Conservation (phyloP, 1,284 basidiomycete genomes). For the Thecaphora thlaspeos region DNA sequence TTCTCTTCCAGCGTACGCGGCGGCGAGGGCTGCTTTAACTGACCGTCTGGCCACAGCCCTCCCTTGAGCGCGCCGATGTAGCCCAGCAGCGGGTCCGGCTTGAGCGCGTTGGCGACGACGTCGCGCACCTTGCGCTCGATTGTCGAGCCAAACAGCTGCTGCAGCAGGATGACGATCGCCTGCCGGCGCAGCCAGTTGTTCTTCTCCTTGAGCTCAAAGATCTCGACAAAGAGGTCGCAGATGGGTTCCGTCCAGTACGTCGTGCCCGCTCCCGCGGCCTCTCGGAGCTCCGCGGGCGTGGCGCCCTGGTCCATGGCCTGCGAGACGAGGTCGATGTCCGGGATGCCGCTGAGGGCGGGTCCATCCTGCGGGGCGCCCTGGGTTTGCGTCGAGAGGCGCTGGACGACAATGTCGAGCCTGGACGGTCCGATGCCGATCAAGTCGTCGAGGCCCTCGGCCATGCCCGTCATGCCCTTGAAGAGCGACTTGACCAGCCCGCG, state of each 20-base stretch:
- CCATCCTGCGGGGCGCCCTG: constrained; percentile 9
- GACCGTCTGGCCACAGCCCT: constrained; percentile 78
- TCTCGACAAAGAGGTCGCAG: constrained; percentile 83
- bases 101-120: constrained; percentile 63
- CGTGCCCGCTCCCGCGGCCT: constrained; percentile 78
- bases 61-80: constrained; percentile 68
- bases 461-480: constrained; percentile 39
- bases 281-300: constrained; percentile 66
- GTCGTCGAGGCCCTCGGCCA: constrained; percentile 45
- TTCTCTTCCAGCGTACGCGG: constrained; percentile 80
- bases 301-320: constrained; percentile 34
- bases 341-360: constrained; percentile 14
- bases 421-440: constrained; percentile 42
- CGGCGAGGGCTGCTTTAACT: constrained; percentile 65
- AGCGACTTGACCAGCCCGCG: constrained; percentile 32
- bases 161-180: constrained; percentile 90
- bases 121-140: constrained; percentile 95
- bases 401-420: constrained; percentile 44
- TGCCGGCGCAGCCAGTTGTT: constrained; percentile 95
- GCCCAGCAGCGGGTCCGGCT: constrained; percentile 62
- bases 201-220: constrained; percentile 91
- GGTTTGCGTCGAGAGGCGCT: constrained; percentile 46
- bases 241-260: constrained; percentile 80
- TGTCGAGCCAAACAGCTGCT: constrained; percentile 90
- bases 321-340: constrained; percentile 38